These are phyloP conservation scores for Salix suchowensis DNA, from an alignment of 345 rosid species.

Conservation along the genomic window DNA sequence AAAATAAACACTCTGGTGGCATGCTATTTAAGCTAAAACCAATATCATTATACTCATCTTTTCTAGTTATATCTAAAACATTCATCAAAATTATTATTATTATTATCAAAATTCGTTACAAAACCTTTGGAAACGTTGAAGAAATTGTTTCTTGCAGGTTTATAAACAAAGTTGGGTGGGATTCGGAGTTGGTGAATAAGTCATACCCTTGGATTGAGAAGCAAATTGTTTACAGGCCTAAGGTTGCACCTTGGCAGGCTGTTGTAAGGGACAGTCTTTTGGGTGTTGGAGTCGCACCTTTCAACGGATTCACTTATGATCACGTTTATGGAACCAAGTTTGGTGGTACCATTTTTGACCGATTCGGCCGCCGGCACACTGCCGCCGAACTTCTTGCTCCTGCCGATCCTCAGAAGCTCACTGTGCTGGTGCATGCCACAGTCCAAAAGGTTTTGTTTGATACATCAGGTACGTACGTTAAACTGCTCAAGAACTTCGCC, in stretches of 20 bases:
- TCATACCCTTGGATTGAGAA: conserved; percentile 91
- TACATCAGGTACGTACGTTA: conserved; percentile 48
- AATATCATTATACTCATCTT: too few species aligned
- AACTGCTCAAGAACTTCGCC: neutral
- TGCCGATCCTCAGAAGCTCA: conserved; percentile 60
- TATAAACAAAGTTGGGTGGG: conserved; percentile 73
- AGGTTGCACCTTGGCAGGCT: conserved; percentile 64
- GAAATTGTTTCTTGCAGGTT: conserved; percentile 48
- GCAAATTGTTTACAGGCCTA: conserved; percentile 67
- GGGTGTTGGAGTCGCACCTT: conserved; percentile 78
- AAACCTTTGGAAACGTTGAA: neutral
- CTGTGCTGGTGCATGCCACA: conserved; percentile 69
- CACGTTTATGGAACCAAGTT: conserved; percentile 86
- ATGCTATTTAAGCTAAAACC: too few species aligned
- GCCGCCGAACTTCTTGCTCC: conserved; percentile 87
- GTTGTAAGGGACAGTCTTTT: conserved; percentile 70
- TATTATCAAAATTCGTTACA: neutral
- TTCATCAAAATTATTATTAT: too few species aligned
- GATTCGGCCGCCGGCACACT: conserved; percentile 84
- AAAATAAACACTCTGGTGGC: too few species aligned
- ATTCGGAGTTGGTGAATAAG: conserved; percentile 65
- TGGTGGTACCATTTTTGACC: conserved; percentile 90
- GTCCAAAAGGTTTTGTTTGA: conserved; percentile 78
- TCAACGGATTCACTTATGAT: conserved; percentile 86
- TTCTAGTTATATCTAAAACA: too few species aligned